These are phyloP conservation scores for Rhizopogon parksii DNA, from an alignment of 1,284 basidiomycete genomes.

Conservation along the genomic window DNA sequence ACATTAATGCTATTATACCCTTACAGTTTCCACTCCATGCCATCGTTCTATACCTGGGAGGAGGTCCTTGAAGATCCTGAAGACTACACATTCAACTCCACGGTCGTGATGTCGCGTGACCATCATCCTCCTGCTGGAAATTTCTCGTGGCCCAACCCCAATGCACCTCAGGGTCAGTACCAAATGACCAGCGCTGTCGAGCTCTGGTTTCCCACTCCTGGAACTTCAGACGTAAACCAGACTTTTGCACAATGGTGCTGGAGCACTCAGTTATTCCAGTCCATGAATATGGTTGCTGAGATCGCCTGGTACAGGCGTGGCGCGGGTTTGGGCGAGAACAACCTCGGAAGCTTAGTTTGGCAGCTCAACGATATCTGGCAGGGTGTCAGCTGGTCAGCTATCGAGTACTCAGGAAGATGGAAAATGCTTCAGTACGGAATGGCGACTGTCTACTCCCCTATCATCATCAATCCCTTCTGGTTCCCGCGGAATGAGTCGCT, in stretches of 20 bases:
- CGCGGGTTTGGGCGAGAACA: slow-evolving; percentile 50
- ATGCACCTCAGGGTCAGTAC: slow-evolving; percentile 46
- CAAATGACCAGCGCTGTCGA: slow-evolving; percentile 50
- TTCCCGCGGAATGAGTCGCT: slow-evolving; percentile 41
- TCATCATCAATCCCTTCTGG: slow-evolving; percentile 52
- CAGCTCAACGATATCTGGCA: slow-evolving; percentile 68
- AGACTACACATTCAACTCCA: slow-evolving; percentile 56
- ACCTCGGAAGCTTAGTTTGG: slow-evolving; percentile 56
- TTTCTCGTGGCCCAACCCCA: slow-evolving; percentile 53
- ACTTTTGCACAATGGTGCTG: slow-evolving; percentile 59
- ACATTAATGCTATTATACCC: not conserved
- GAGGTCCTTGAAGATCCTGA: slow-evolving; percentile 45
- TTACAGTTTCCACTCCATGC: slow-evolving; percentile 55
- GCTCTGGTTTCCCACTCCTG: slow-evolving; percentile 47
- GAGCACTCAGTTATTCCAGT: slow-evolving; percentile 53
- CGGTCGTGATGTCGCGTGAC: slow-evolving; percentile 50
- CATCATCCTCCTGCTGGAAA: slow-evolving; percentile 54
- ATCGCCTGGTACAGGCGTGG: slow-evolving; percentile 55
- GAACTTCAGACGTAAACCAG: slow-evolving; percentile 44
- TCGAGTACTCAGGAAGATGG: slow-evolving; percentile 60
- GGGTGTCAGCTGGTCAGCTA: slow-evolving; percentile 51
- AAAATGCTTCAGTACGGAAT: slow-evolving; percentile 54
- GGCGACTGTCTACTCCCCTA: slow-evolving; percentile 39
- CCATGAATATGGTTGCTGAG: slow-evolving; percentile 53
- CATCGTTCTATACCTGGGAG: slow-evolving; percentile 58